A percentile compares a stretch with the other conserved stretches of the same genome.
phyloP scores from a whole-genome alignment of 345 rosid genomes.

The Populus simonii region DNA sequence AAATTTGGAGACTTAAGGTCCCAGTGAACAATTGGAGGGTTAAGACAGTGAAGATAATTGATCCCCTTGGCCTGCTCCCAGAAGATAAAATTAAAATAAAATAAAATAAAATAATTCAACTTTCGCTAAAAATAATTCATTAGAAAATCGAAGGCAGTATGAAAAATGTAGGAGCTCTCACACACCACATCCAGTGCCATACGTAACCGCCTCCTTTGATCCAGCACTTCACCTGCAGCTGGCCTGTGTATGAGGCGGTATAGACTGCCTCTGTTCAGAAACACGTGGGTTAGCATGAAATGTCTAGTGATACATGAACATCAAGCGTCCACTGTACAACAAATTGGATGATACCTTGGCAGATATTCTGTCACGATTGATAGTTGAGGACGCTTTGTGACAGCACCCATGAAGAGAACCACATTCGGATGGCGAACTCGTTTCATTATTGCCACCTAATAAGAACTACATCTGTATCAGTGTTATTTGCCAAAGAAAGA shows the following conservation, averaged over 20 bases:
- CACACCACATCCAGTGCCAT: conserved; percentile 95
- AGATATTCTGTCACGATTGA: conserved; percentile 92
- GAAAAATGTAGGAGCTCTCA: conserved; percentile 5
- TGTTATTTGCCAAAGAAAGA: neutral
- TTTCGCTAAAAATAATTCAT: neutral
- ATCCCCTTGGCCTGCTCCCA: conserved; percentile 87
- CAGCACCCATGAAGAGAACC: conserved; percentile 99
- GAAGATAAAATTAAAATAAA: neutral
- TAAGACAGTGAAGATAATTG: conserved; percentile 88
- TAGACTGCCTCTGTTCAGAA: conserved; percentile 78
- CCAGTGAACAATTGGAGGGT: conserved; percentile 94
- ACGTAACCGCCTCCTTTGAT: conserved; percentile 80
- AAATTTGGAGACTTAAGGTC: conserved; percentile 94
- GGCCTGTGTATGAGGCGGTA: conserved; percentile 88
- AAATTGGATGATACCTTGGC: conserved; percentile 53
- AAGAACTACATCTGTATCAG: neutral
- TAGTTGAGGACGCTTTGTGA: conserved; percentile 75
- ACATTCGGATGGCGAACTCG: conserved; percentile 96
- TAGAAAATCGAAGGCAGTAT: neutral
- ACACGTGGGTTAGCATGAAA: neutral
- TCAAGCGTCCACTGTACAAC: neutral
- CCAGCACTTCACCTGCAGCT: conserved; percentile 74
- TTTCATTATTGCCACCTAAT: conserved; percentile 93
- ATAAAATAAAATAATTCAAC: neutral
- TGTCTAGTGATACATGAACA: neutral